phyloP scores from a whole-genome alignment of 192 early-diverging fungal species.

The Gaertneriomyces semiglobifer region DNA sequence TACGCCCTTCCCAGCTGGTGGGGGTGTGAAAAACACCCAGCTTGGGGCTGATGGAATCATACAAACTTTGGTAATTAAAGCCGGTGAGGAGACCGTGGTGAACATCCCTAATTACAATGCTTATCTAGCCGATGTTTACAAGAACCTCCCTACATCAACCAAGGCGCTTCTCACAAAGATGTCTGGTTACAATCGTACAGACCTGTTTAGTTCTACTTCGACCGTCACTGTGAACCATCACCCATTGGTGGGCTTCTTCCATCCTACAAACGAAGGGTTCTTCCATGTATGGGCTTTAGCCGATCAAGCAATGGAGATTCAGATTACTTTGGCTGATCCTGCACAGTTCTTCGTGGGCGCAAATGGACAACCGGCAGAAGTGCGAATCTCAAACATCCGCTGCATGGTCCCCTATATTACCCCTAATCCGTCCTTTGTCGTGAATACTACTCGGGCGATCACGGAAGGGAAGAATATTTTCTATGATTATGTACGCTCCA shows the following conservation, averaged over 20 bases:
- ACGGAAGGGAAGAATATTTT: neutral
- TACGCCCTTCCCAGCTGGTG: too few species aligned
- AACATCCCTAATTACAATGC: neutral
- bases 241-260: conserved; percentile 10
- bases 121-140: conserved; percentile 8
- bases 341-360: neutral
- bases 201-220: conserved; percentile 4
- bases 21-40: neutral
- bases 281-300: neutral
- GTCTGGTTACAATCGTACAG: conserved; percentile 12
- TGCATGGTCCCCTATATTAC: neutral
- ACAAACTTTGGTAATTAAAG: neutral
- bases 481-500: conserved; percentile 3
- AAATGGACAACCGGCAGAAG: neutral
- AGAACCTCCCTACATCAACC: neutral
- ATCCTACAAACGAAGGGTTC: conserved; percentile 1
- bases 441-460: neutral
- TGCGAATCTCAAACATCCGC: neutral
- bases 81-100: conserved; percentile 3
- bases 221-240: neutral
- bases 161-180: conserved; percentile 4
- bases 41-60: neutral
- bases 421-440: neutral
- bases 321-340: neutral
- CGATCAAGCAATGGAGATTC: neutral